phyloP scores from a whole-genome alignment of 1,284 basidiomycete species.

The Trichosporon inkin region DNA sequence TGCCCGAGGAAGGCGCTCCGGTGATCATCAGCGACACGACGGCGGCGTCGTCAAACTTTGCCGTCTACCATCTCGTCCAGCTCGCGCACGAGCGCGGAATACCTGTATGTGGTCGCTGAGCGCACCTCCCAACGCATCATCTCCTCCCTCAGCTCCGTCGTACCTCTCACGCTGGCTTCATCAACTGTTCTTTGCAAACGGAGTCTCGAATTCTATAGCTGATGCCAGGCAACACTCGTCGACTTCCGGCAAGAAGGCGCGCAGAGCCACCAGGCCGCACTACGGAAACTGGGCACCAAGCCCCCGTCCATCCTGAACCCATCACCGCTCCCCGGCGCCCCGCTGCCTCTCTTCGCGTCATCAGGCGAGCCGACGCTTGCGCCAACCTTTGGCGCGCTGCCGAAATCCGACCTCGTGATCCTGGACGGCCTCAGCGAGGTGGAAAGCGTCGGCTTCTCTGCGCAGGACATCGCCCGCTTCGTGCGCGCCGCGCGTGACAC shows the following conservation, averaged over 20 bases:
- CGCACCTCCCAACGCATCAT: too few species aligned
- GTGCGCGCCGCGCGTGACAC: slow-evolving; percentile 31
- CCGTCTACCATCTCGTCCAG: slow-evolving; percentile 40
- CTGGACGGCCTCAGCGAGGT: slow-evolving; percentile 44
- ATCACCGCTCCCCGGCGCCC: slow-evolving; percentile 17
- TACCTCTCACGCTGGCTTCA: too few species aligned
- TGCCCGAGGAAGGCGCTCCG: not conserved
- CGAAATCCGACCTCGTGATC: slow-evolving; percentile 27
- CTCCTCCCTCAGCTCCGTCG: too few species aligned
- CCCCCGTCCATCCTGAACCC: not conserved
- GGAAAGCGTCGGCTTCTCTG: slow-evolving; percentile 32
- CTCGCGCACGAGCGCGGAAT: slow-evolving; percentile 27
- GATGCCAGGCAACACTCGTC: slow-evolving; percentile 34
- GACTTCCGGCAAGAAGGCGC: slow-evolving; percentile 41
- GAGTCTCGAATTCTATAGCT: not conserved
- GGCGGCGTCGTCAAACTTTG: slow-evolving; percentile 38
- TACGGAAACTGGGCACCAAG: slow-evolving; percentile 13
- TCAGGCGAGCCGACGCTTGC: slow-evolving; percentile 22
- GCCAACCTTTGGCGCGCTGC: slow-evolving; percentile 27
- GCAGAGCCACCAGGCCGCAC: slow-evolving; percentile 28
- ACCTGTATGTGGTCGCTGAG: slow-evolving; percentile 18
- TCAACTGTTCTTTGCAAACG: not conserved
- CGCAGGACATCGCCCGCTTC: slow-evolving; percentile 30
- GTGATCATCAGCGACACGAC: slow-evolving; percentile 45
- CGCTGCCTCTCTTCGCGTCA: slow-evolving; percentile 27